Evolutionary conservation across 306 rosid species (phyloP), one percentile per base, ranked within the genome.

Genomic region (Hylodesmum podocarpum): DNA sequence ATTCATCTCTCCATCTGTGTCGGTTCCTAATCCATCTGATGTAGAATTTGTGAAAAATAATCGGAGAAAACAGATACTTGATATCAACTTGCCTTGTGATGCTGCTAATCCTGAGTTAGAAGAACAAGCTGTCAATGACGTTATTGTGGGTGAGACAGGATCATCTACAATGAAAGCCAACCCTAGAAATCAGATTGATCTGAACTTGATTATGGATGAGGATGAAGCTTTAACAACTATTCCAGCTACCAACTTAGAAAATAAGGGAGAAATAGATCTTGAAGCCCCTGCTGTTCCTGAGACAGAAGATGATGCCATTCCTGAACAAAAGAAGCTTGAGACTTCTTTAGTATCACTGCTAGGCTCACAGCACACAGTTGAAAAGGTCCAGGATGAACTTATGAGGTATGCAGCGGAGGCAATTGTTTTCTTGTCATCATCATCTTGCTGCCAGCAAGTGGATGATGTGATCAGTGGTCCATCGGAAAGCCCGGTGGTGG

Each of bases 71-170:
- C 66, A 44, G 76, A 47, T 75, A 57, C 51, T 90, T 76, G 98
- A 92, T 78, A 94, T 94, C 29, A 94, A 94, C 84, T 78, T 94
- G 91, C 95, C 98, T 71, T 89, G 89, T 80, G 91, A 91, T 63
- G 73, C 84, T 74, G 78, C 75, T 36, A 82, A 68, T 79, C 72
- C 87, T 28, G 97, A 91, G 73, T 73, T 70, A 80, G 83, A 81
- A 27, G 7, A 75, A 49, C 82, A 79, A 71, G 39, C 68, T 57
- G 71, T 55, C 55, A 19, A 78, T 47, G 89, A 86, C 73, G 39
- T 31, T 59, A 18, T 66, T 49, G 78, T 46, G 78, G 66, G 83
- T 64, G 78, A 89, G 69, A 82, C 76, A 21, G 74, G 66, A 40
- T 84, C 59, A 37, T 80, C 84, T 63, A 54, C 74, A 61, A 77